phyloP scores from a whole-genome alignment of 176 grass and related monocot genomes.

The Aegilops sharonensis region DNA sequence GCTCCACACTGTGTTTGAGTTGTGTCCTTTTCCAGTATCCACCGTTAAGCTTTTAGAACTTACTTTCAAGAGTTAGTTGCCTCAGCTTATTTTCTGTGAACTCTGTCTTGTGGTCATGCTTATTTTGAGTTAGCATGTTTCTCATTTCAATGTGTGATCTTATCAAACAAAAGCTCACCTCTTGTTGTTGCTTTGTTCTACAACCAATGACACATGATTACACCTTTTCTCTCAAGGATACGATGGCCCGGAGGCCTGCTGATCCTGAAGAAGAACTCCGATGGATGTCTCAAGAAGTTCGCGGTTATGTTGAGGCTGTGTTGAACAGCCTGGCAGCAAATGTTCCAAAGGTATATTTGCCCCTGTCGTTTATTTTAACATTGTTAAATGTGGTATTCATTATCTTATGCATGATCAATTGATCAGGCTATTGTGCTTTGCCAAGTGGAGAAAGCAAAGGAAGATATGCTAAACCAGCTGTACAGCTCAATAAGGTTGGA shows the following conservation, averaged over 20 bases:
- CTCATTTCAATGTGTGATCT: conserved; percentile 18
- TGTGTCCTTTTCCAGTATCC: not conserved
- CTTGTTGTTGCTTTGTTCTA: conserved; percentile 12
- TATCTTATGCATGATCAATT: conserved; percentile 16
- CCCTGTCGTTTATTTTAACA: conserved; percentile 5
- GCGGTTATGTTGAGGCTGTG: conserved; percentile 96
- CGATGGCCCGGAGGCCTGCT: conserved; percentile 70
- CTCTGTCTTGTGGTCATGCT: not conserved
- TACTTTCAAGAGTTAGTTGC: not conserved
- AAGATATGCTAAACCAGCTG: conserved; percentile 83
- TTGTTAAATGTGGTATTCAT: conserved; percentile 5
- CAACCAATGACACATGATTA: not conserved
- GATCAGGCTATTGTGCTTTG: conserved; percentile 80
- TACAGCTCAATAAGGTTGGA: conserved; percentile 75
- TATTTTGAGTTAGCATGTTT: not conserved
- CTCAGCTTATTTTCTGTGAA: not conserved
- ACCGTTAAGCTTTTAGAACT: not conserved
- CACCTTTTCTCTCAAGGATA: conserved; percentile 44
- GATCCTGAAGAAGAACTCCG: conserved; percentile 97
- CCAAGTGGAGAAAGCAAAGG: conserved; percentile 90
- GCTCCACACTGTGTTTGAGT: conserved; percentile 12
- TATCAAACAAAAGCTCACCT: conserved; percentile 6
- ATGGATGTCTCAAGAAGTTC: conserved; percentile 99
- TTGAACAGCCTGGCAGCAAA: conserved; percentile 97
- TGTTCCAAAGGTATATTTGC: conserved; percentile 78